These are phyloP conservation scores for Aureobasidium melanogenum DNA, from an alignment of 2,329 filamentous ascomycete genomes.

Conservation along the genomic window DNA sequence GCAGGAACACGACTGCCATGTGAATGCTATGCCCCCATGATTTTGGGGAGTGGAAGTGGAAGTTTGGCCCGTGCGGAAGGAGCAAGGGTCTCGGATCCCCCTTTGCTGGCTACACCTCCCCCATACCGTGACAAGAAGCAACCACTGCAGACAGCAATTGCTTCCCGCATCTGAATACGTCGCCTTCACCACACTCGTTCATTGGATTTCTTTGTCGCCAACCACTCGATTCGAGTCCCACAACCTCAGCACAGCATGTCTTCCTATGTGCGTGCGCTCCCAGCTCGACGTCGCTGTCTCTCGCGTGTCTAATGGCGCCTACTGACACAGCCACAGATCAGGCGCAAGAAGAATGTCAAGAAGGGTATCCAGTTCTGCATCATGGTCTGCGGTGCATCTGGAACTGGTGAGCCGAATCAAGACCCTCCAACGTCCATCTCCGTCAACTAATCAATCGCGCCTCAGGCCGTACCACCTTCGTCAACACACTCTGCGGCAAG, in stretches of 20 bases:
- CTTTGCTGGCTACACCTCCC: slow-evolving; percentile 10
- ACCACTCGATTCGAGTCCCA: background rate
- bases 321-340: slow-evolving; percentile 52
- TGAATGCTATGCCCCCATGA: slow-evolving; percentile 2
- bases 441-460: background rate
- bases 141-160: background rate
- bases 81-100: slow-evolving; percentile 3
- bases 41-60: background rate
- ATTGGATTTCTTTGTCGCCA: background rate
- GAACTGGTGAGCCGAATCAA: slow-evolving; percentile 62
- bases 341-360: slow-evolving; percentile 99
- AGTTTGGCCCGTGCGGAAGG: slow-evolving; percentile 5
- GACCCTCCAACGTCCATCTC: slow-evolving; percentile 26
- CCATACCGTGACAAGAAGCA: slow-evolving; percentile 1
- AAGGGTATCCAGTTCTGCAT: slow-evolving; percentile 99
- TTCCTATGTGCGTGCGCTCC: slow-evolving; percentile 10
- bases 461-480: slow-evolving; percentile 90
- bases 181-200: slow-evolving; percentile 9
- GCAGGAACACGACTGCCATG: background rate
- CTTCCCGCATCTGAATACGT: background rate
- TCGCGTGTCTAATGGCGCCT: slow-evolving; percentile 14
- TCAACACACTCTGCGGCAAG: slow-evolving; percentile 98
- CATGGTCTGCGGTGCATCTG: slow-evolving; percentile 99
- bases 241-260: background rate
- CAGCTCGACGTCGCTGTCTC: background rate